phyloP scores from a whole-genome alignment of 2,329 filamentous ascomycete species.

The Fusarium annulatum region DNA sequence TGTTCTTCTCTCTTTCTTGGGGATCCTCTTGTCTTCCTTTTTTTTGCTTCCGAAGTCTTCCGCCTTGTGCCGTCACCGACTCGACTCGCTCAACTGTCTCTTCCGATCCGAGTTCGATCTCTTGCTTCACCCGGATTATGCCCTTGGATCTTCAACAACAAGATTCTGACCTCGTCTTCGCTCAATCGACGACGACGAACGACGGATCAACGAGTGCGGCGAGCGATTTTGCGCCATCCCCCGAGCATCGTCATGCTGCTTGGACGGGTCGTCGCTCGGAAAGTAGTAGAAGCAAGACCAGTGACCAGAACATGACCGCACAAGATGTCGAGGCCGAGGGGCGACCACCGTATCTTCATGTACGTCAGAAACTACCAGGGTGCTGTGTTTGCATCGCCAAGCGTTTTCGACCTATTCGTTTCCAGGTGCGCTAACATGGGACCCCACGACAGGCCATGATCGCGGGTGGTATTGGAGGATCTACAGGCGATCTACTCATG shows the following conservation, averaged over 20 bases:
- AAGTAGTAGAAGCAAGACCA: slow-evolving; percentile 42
- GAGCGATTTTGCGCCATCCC: slow-evolving; percentile 39
- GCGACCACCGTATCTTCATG: slow-evolving; percentile 58
- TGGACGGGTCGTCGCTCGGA: slow-evolving; percentile 43
- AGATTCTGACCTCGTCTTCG: slow-evolving; percentile 39
- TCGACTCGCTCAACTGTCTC: slow-evolving; percentile 10
- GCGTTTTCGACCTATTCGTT: slow-evolving; percentile 1
- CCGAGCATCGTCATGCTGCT: slow-evolving; percentile 50
- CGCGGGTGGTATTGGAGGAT: slow-evolving; percentile 91
- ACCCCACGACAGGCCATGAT: slow-evolving; percentile 79
- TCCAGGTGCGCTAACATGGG: slow-evolving; percentile 34
- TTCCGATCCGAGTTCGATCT: slow-evolving; percentile 1
- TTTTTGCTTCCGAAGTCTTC: slow-evolving; percentile 19
- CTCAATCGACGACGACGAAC: slow-evolving; percentile 30
- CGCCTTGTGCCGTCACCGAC: slow-evolving; percentile 25
- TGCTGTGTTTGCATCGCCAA: background rate
- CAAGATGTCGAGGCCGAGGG: slow-evolving; percentile 56
- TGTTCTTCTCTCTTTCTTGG: slow-evolving; percentile 7
- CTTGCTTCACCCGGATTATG: slow-evolving; percentile 34
- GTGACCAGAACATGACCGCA: slow-evolving; percentile 50
- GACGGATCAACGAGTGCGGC: slow-evolving; percentile 32
- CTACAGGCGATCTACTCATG: slow-evolving; percentile 97
- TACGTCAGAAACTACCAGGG: slow-evolving; percentile 43
- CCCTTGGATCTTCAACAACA: slow-evolving; percentile 43
- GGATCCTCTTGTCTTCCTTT: slow-evolving; percentile 16